phyloP scores from a whole-genome alignment of 169 alveolate genomes.

The Plasmodium vinckei region DNA sequence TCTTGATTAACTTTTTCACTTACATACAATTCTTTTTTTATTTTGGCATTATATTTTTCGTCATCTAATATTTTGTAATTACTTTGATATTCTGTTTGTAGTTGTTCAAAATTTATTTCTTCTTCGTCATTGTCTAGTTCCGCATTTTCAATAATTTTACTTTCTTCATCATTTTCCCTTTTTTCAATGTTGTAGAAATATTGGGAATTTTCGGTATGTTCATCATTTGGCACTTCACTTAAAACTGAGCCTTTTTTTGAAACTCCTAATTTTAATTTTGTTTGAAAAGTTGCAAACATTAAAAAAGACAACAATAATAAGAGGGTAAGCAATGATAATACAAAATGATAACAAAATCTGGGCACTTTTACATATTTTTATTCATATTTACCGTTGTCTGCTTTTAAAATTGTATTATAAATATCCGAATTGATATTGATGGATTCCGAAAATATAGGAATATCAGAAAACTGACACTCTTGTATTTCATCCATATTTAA shows the following conservation, averaged over 20 bases:
- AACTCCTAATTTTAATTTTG: too few species aligned
- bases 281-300: background rate
- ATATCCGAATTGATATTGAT: slow-evolving; percentile 25
- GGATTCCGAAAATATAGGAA: slow-evolving; percentile 16
- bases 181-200: background rate
- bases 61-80: background rate
- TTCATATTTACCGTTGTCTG: background rate
- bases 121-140: background rate
- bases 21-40: slow-evolving; percentile 8
- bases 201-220: background rate
- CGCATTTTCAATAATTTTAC: background rate
- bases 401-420: slow-evolving; percentile 29
- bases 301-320: slow-evolving; percentile 1
- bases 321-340: background rate
- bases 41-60: background rate
- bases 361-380: background rate
- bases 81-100: too few species aligned
- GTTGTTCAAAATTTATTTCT: background rate
- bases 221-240: background rate
- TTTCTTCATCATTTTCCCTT: background rate
- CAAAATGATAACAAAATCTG: background rate
- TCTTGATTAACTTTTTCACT: background rate
- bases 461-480: background rate
- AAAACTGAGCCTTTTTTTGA: background rate
- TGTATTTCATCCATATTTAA: slow-evolving; percentile 1